These are phyloP conservation scores for Chenopodium album DNA, from an alignment of 148 eudicot species.

Conservation along the genomic window DNA sequence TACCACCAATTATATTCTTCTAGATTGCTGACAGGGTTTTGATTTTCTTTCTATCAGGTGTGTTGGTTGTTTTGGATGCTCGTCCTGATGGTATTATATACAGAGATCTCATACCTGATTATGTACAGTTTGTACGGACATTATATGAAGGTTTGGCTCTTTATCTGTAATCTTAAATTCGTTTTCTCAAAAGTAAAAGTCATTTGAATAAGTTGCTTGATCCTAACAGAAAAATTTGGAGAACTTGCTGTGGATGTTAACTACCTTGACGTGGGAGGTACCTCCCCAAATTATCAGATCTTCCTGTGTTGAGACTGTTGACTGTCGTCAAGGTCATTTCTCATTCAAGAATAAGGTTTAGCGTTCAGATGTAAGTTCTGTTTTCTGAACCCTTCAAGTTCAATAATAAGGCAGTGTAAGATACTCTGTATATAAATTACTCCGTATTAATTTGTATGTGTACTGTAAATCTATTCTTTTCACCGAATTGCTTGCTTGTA, in stretches of 20 bases:
- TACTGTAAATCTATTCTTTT: too few relatives aligned
- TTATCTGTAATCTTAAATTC: not conserved
- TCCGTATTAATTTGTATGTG: too few relatives aligned
- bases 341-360: not conserved
- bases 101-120: slow-evolving; percentile 81
- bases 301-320: slow-evolving; percentile 56
- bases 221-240: slow-evolving; percentile 70
- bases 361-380: not conserved
- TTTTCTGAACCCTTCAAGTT: not conserved
- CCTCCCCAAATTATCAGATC: slow-evolving; percentile 53
- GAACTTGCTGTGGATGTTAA: slow-evolving; percentile 75
- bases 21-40: not conserved
- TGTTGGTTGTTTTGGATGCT: slow-evolving; percentile 89
- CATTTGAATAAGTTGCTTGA: not conserved
- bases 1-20: not conserved
- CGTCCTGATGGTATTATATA: slow-evolving; percentile 86
- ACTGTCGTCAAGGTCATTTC: not conserved
- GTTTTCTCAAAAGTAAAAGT: not conserved
- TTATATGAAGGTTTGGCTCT: slow-evolving; percentile 79
- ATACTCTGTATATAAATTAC: too few relatives aligned
- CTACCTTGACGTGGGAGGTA: slow-evolving; percentile 69
- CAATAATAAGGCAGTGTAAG: not conserved
- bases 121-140: slow-evolving; percentile 74
- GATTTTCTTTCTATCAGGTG: slow-evolving; percentile 52
- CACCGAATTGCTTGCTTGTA: too few relatives aligned